Conservation (phyloP, 2,329 filamentous ascomycete genomes). For the Dissoconium aciculare region DNA sequence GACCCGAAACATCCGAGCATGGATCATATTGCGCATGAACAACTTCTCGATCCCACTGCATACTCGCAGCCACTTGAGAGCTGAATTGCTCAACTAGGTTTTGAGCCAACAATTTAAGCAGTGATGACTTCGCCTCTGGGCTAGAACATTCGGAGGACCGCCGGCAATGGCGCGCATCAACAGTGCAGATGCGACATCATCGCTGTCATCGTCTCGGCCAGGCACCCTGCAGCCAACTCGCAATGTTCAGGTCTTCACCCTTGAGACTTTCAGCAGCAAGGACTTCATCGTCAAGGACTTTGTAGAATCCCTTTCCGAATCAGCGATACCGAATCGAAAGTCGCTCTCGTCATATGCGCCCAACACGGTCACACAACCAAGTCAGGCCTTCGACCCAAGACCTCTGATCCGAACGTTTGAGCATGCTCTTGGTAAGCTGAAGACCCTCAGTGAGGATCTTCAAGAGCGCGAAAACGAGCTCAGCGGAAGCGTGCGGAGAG, state of each 20-base stretch:
- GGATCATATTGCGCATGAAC: no score
- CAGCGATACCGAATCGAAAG: constrained; percentile 61
- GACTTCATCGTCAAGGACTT: constrained; percentile 99
- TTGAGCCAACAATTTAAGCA: no score
- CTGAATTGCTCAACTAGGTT: no score
- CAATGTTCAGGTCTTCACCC: constrained; percentile 46
- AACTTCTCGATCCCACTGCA: no score
- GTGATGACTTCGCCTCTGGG: no score
- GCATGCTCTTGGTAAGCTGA: constrained; percentile 53
- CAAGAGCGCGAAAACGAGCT: constrained; percentile 84
- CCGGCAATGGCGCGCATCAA: constrained; percentile 8
- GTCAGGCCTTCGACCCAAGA: constrained; percentile 68
- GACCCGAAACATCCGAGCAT: no score
- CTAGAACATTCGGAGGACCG: no score
- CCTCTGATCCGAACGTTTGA: constrained; percentile 94
- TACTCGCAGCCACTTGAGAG: no score
- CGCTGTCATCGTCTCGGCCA: constrained; percentile 25
- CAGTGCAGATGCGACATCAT: constrained; percentile 27
- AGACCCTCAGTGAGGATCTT: constrained; percentile 62
- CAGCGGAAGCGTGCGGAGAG: constrained; percentile 73
- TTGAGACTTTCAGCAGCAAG: constrained; percentile 53
- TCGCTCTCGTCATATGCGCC: constrained; percentile 41
- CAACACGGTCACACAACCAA: constrained; percentile 19
- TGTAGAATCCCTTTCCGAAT: constrained; percentile 81
- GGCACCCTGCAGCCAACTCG: constrained; percentile 17